Base-by-base conservation (phyloP, 2,329 filamentous ascomycete genomes). In the Ophiocordyceps camponoti-leonardi region DNA sequence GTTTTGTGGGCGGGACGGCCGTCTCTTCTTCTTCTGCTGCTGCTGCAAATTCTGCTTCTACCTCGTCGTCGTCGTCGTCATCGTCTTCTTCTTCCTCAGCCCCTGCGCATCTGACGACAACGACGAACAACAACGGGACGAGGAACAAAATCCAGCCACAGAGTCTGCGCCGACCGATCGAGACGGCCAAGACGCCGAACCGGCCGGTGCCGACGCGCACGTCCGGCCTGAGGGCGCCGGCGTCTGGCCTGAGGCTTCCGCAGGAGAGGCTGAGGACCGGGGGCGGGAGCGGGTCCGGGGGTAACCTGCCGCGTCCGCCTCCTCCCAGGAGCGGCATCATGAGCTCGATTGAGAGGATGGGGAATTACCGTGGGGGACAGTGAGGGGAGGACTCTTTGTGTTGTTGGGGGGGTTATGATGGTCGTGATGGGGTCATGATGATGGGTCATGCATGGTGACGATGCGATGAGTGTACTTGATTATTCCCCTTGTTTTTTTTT, bases 311-410 rank as follows among this genome's bases (percentile, higher is more conserved):
- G 37, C 63, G 72, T 49, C 73, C 72, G 49, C 50, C 62, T 20
- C 14, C 41, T n/a, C n/a, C n/a, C 30, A 52, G 84, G 54, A 85
- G 81, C 56, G 79, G 82, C 47, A 82, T 92, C 56, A 81, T 93
- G 80, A 83, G 73, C 54, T 86, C 83, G 18, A 92, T 93, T 59
- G 86, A 93, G 68, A 78, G 81, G 63, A 93, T 93, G 86, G 86
- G 86, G 11, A 79, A 71, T 53, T 69, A 77, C 52, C 61, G 71
- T 14, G 65, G 68, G 7, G 40, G 44, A 16, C 41, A 7, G 18
- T 37, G 35, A 37, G 10, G 18, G 16, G 33, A 16, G 35, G 35
- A n/a, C n/a, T n/a, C n/a, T n/a, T n/a, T n/a, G n/a, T n/a, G n/a
- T n/a, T n/a, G n/a, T n/a, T n/a, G n/a, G n/a, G n/a, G n/a, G n/a